Conservation (phyloP, 2,329 filamentous ascomycete genomes). For the Colletotrichum spinosum region DNA sequence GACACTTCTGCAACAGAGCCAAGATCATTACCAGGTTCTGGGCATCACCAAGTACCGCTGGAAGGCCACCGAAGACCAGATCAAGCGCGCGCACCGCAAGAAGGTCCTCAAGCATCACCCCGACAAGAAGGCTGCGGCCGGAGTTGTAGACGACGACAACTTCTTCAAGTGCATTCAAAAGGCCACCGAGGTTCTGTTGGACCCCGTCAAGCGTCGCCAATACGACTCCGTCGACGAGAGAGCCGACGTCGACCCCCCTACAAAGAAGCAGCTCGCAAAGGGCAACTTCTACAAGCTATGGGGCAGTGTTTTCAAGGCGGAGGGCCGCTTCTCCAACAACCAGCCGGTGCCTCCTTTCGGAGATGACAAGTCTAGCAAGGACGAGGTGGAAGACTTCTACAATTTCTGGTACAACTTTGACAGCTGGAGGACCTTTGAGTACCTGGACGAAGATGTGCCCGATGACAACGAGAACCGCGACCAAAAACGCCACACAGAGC, state of each 20-base stretch:
- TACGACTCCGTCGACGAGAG: conserved; percentile 97
- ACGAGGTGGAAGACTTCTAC: conserved; percentile 95
- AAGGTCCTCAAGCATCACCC: conserved; percentile 99
- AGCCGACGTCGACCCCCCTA: conserved; percentile 90
- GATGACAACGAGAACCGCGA: conserved; percentile 99
- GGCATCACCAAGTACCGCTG: conserved; percentile 92
- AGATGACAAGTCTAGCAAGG: conserved; percentile 83
- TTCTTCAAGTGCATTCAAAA: conserved; percentile 99
- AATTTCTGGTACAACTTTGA: conserved; percentile 99
- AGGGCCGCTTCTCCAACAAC: conserved; percentile 90
- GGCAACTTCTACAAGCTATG: conserved; percentile 93
- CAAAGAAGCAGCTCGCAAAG: conserved; percentile 89
- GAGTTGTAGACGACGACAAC: conserved; percentile 89
- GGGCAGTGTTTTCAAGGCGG: conserved; percentile 89
- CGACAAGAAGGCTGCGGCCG: conserved; percentile 96
- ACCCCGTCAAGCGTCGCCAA: conserved; percentile 92
- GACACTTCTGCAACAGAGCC: conserved; percentile 65
- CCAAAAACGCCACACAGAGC: conserved; percentile 97
- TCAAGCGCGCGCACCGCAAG: conserved; percentile 98
- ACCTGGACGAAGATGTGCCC: conserved; percentile 97
- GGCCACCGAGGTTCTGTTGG: conserved; percentile 91
- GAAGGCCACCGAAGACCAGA: conserved; percentile 95
- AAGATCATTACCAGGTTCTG: conserved; percentile 98
- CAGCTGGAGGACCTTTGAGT: conserved; percentile 97
- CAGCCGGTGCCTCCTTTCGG: conserved; percentile 92